These are phyloP conservation scores for Coffea humblotiana DNA, from an alignment of 305 asterid species.

Conservation along the genomic window DNA sequence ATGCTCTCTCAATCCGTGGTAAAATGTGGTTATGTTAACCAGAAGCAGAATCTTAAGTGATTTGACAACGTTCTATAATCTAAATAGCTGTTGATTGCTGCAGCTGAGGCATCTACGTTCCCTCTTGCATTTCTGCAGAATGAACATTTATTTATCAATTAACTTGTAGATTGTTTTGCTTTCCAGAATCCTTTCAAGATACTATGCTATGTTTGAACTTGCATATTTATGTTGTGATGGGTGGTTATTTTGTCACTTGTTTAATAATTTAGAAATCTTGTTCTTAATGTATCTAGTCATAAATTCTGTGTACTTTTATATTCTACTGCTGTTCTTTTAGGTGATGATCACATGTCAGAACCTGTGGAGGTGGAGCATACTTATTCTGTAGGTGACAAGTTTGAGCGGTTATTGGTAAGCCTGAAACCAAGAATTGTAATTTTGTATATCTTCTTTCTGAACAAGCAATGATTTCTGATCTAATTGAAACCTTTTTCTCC, in stretches of 20 bases:
- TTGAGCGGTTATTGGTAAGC: slow-evolving; percentile 86
- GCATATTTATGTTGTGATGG: neutral
- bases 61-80: too few relatives aligned
- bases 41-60: too few relatives aligned
- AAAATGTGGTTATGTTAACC: too few relatives aligned
- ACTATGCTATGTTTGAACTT: neutral
- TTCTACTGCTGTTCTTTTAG: slow-evolving; percentile 33
- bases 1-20: too few relatives aligned
- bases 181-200: neutral
- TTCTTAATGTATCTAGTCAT: slow-evolving; percentile 10
- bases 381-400: slow-evolving; percentile 58
- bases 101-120: too few relatives aligned
- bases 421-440: slow-evolving; percentile 13
- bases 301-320: neutral
- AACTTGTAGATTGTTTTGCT: neutral
- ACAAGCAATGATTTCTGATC: neutral
- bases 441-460: neutral
- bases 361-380: slow-evolving; percentile 50
- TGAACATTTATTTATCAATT: neutral
- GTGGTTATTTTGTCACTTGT: neutral
- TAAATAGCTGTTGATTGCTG: too few relatives aligned
- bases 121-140: neutral
- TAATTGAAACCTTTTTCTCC: slow-evolving; percentile 6
- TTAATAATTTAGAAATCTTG: neutral
- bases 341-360: slow-evolving; percentile 45